Base-by-base conservation (phyloP, 306 rosid species). In the Chamaecrista fasciculata region DNA sequence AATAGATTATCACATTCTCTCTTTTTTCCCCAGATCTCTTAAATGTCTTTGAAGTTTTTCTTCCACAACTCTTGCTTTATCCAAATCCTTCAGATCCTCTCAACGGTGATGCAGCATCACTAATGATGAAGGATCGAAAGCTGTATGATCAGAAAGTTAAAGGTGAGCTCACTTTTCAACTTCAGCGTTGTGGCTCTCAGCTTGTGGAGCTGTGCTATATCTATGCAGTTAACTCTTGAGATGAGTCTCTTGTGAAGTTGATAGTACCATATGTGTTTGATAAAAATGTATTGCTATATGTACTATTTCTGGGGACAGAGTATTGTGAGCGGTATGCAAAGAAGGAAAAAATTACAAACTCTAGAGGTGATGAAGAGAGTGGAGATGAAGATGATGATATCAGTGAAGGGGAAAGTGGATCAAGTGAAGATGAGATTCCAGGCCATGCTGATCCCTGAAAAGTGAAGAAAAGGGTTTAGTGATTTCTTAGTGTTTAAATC, bases 51-150 rank as follows among this genome's bases (percentile, higher is more conserved):
- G 97, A 95, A 84, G 97, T 89, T 47, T 91, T 95, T 86, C 97
- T 95, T 78, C 99, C 99, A 49, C 99, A 95, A 77, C 93, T 95
- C 63, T 79, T 95, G 80, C 95, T 95, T 37, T 91, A 95, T 80
- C 99, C 99, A 14, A 95, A 95, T 81, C 96, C 99, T 66, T 87
- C 96, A 61, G 97, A 95, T 81, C 99, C 99, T 44, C 87, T 95
- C 31, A 95, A 95, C 42, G 96, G 97, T 16, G 99, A 95, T 69
- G 99, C 97, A 33, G 99, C 97, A 1, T 86, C 99, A 15, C 79
- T 95, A 75, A 87, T 95, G 99, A 84, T 95, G 92, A 91, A 90
- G 83, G 97, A 95, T 61, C 83, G 76, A 23, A 85, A 85, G 79
- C 71, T 78, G 53, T 95, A 95, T 58, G 96, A 91, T 62, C 87